Evolutionary conservation across 2,329 filamentous ascomycete species (phyloP).

Genomic region (Ustulina deusta): DNA sequence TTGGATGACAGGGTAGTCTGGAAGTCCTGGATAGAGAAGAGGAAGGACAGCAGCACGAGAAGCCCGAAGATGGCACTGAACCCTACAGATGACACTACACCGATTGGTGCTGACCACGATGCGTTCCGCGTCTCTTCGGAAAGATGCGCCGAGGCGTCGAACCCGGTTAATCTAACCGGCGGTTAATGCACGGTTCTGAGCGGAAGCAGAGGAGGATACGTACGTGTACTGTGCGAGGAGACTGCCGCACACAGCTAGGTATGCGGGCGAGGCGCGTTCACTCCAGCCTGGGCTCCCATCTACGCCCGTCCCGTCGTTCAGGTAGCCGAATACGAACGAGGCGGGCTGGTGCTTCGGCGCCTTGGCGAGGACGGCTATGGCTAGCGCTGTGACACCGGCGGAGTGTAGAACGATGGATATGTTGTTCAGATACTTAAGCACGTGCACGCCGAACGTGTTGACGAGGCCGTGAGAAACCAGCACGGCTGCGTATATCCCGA

Average conservation of each 20-base stretch:
- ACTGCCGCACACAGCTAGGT: constrained; percentile 66
- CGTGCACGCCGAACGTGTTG: constrained; percentile 68
- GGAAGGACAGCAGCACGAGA: constrained; percentile 63
- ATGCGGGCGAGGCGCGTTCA: constrained; percentile 63
- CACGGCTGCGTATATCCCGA: constrained; percentile 71
- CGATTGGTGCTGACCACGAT: constrained; percentile 67
- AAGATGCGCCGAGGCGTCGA: constrained; percentile 68
- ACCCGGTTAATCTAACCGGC: constrained; percentile 55
- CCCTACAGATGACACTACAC: constrained; percentile 67
- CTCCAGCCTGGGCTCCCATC: constrained; percentile 62
- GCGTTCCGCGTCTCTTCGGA: constrained; percentile 69
- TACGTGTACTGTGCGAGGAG: constrained; percentile 63
- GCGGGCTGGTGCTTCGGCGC: constrained; percentile 67
- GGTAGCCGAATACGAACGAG: constrained; percentile 66
- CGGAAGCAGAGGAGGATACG: not conserved
- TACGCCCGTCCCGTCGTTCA: constrained; percentile 65
- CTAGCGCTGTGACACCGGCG: constrained; percentile 63
- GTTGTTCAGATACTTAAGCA: constrained; percentile 69
- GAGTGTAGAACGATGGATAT: constrained; percentile 67
- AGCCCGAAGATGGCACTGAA: constrained; percentile 57
- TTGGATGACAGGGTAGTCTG: constrained; percentile 58
- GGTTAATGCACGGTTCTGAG: not conserved
- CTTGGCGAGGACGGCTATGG: constrained; percentile 67
- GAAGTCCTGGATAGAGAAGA: constrained; percentile 71
- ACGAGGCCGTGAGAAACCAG: constrained; percentile 65